These are phyloP conservation scores for Saprolegnia diclina DNA, from an alignment of 352 stramenopile genomes.

Conservation along the genomic window DNA sequence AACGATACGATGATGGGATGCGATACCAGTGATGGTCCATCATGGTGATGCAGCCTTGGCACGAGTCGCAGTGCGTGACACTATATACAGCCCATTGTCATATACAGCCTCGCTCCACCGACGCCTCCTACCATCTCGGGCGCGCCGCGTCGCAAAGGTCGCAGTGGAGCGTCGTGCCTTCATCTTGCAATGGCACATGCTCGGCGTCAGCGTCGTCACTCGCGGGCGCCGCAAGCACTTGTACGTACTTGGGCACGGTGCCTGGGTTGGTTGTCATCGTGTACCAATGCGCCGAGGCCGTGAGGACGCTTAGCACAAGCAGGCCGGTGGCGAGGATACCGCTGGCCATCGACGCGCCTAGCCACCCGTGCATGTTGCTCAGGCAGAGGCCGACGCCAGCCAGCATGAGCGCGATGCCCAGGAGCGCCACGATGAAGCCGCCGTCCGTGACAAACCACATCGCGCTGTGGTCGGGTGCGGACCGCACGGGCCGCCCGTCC, in stretches of 20 bases:
- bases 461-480: not conserved
- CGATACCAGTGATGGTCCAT: slow-evolving; percentile 73
- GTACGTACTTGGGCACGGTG: slow-evolving; percentile 40
- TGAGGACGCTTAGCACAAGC: not conserved
- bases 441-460: slow-evolving; percentile 27
- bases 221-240: slow-evolving; percentile 31
- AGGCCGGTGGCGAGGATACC: not conserved
- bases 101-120: not conserved
- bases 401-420: slow-evolving; percentile 18
- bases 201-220: slow-evolving; percentile 28
- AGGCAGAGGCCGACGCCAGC: not conserved
- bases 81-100: slow-evolving; percentile 30
- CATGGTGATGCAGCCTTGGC: slow-evolving; percentile 66
- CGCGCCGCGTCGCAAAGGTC: slow-evolving; percentile 75
- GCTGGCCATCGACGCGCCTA: not conserved
- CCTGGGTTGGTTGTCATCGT: slow-evolving; percentile 69
- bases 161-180: slow-evolving; percentile 74
- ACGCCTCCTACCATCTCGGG: slow-evolving; percentile 45
- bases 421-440: slow-evolving; percentile 11
- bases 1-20: not conserved
- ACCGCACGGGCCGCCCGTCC: not conserved
- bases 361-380: slow-evolving; percentile 16
- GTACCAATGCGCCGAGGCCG: slow-evolving; percentile 16
- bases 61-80: slow-evolving; percentile 71
- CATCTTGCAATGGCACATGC: slow-evolving; percentile 37